A percentile compares a stretch with the other conserved stretches of the same genome.
These are phyloP conservation scores for Russula virescens DNA, from an alignment of 768 basidiomycete species.

Conservation along the genomic window DNA sequence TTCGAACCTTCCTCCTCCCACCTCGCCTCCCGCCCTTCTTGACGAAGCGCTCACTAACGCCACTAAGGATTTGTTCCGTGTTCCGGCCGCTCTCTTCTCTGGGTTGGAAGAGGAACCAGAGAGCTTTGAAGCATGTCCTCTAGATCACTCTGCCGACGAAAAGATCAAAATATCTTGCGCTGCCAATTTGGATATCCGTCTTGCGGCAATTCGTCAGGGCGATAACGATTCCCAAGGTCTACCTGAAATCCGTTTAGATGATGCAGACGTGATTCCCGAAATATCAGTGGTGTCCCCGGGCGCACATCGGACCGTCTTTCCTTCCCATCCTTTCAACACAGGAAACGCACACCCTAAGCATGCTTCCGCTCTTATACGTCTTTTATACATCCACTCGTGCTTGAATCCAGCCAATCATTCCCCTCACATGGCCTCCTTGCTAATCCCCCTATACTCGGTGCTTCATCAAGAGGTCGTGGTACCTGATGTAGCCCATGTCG, in stretches of 20 bases:
- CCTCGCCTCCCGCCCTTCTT: conserved; percentile 14
- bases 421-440: conserved; percentile 60
- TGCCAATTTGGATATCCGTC: conserved; percentile 47
- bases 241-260: conserved; percentile 38
- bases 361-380: conserved; percentile 55
- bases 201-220: conserved; percentile 39
- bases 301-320: conserved; percentile 40
- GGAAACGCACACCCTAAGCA: conserved; percentile 53
- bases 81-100: conserved; percentile 22
- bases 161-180: conserved; percentile 34
- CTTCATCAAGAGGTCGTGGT: conserved; percentile 56
- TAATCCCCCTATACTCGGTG: conserved; percentile 63
- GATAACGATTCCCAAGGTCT: conserved; percentile 28
- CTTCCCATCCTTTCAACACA: conserved; percentile 41
- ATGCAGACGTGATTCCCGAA: conserved; percentile 23
- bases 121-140: conserved; percentile 12
- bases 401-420: conserved; percentile 70
- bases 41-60: conserved; percentile 21
- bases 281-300: conserved; percentile 37
- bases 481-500: conserved; percentile 57
- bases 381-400: conserved; percentile 64
- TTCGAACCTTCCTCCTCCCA: conserved; percentile 31
- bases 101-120: conserved; percentile 21
- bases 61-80: conserved; percentile 24
- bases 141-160: conserved; percentile 15